Percentiles rank a stretch among this genome's conserved stretches.
phyloP scores from a whole-genome alignment of 2,329 filamentous ascomycete species.

The Annulohypoxylon truncatum region DNA sequence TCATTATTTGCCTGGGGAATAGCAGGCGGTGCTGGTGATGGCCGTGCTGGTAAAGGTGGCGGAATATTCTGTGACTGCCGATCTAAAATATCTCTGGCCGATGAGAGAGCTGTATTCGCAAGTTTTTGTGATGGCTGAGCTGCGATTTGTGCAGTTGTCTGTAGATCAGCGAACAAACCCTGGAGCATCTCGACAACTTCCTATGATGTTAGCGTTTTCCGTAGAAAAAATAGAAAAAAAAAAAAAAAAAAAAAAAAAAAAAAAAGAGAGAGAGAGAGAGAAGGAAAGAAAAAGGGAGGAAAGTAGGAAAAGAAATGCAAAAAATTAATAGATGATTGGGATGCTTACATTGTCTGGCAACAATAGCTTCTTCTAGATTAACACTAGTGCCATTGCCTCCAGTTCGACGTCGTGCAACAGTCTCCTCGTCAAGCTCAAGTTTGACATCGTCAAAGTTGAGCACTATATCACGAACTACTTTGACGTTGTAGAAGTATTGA shows the following conservation, averaged over 20 bases:
- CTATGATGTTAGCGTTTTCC: conserved; percentile 26
- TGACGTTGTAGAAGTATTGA: conserved; percentile 93
- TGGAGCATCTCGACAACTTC: conserved; percentile 80
- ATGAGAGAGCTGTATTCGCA: conserved; percentile 81
- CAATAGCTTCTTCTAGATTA: conserved; percentile 69
- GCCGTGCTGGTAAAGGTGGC: conserved; percentile 64
- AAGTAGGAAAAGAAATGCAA: neutral
- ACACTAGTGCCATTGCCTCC: conserved; percentile 71
- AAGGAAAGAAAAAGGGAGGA: neutral
- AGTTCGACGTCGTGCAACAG: conserved; percentile 74
- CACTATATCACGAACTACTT: conserved; percentile 82
- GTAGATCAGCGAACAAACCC: conserved; percentile 76
- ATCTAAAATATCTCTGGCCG: conserved; percentile 54
- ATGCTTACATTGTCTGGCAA: conserved; percentile 79
- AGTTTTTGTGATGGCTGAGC: conserved; percentile 81
- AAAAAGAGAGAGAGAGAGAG: neutral
- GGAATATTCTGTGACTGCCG: conserved; percentile 47
- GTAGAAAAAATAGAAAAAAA: neutral
- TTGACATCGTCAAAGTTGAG: conserved; percentile 78
- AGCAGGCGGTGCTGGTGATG: conserved; percentile 55
- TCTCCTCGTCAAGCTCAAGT: conserved; percentile 73
- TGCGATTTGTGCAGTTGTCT: conserved; percentile 68
- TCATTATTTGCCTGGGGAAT: conserved; percentile 50
- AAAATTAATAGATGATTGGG: neutral
- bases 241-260: neutral